A percentile compares a stretch with the other conserved stretches of the same genome.
Evolutionary conservation across 2,329 filamentous ascomycete species (phyloP).

Genomic region (Rutstroemia sp.): DNA sequence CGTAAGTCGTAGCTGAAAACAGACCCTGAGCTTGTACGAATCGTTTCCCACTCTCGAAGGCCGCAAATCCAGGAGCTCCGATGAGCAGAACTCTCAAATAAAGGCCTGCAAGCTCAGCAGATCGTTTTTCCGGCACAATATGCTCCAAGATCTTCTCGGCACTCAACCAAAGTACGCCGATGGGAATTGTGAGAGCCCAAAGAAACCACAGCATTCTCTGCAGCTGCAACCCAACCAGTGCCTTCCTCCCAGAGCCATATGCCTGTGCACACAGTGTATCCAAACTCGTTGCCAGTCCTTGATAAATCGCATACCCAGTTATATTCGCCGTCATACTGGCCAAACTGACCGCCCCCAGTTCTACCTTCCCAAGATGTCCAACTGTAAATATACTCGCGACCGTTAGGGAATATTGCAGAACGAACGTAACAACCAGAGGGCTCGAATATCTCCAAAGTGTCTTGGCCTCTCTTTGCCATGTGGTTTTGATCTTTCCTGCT

Average conservation of each 20-base stretch:
- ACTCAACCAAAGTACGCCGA: constrained; percentile 63
- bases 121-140: constrained; percentile 65
- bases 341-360: constrained; percentile 59
- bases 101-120: constrained; percentile 62
- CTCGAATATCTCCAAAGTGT: constrained; percentile 66
- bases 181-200: constrained; percentile 63
- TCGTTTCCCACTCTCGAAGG: constrained; percentile 70
- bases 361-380: constrained; percentile 64
- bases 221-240: constrained; percentile 77
- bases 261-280: constrained; percentile 93
- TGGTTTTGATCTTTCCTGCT: constrained; percentile 75
- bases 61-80: constrained; percentile 68
- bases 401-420: constrained; percentile 79
- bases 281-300: constrained; percentile 80
- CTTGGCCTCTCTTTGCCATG: constrained; percentile 84
- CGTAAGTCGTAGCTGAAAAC: constrained; percentile 73
- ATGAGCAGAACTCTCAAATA: constrained; percentile 65
- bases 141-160: constrained; percentile 56
- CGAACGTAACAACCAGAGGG: constrained; percentile 65
- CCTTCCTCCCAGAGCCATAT: constrained; percentile 83
- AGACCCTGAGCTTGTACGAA: constrained; percentile 78
- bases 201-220: constrained; percentile 78
- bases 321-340: constrained; percentile 77
- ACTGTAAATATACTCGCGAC: constrained; percentile 74
- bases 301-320: constrained; percentile 68